Conservation (phyloP, 805 yeast genomes). For the Lipomyces chichibuensis region DNA sequence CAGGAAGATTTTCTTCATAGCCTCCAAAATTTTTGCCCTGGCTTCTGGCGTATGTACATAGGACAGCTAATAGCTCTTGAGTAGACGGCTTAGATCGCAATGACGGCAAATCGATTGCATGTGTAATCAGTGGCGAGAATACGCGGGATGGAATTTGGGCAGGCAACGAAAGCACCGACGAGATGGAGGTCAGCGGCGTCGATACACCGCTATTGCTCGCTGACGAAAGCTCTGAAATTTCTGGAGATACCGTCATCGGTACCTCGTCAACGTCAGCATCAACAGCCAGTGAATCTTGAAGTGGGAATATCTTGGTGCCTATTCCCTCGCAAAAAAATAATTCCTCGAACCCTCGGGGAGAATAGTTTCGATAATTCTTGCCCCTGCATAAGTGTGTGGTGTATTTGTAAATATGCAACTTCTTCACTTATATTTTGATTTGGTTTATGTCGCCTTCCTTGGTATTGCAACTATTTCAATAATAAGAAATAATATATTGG, state of each 20-base stretch:
- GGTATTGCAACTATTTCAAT: neutral
- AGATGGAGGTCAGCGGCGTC: constrained; percentile 5
- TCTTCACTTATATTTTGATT: too few relatives aligned
- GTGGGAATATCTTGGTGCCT: neutral
- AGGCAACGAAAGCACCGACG: constrained; percentile 21
- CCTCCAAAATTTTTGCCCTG: constrained; percentile 9
- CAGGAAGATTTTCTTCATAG: neutral
- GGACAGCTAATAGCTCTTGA: constrained; percentile 6
- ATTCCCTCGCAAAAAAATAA: too few relatives aligned
- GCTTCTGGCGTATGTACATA: constrained; percentile 4
- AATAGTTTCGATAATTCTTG: neutral
- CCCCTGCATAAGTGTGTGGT: neutral
- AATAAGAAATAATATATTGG: neutral
- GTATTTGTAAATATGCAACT: neutral
- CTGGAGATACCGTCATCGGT: neutral
- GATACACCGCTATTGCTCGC: constrained; percentile 10
- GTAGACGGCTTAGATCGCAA: constrained; percentile 14
- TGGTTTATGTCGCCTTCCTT: neutral
- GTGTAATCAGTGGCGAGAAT: constrained; percentile 19
- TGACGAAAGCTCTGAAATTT: constrained; percentile 1
- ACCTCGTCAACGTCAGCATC: neutral
- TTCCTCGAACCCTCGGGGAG: too few relatives aligned
- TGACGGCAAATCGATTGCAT: constrained; percentile 29
- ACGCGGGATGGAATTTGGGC: constrained; percentile 17
- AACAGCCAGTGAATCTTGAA: neutral